Evolutionary conservation across 108 stramenopile genomes (phyloP).

Genomic region (Skeletonema costatum): DNA sequence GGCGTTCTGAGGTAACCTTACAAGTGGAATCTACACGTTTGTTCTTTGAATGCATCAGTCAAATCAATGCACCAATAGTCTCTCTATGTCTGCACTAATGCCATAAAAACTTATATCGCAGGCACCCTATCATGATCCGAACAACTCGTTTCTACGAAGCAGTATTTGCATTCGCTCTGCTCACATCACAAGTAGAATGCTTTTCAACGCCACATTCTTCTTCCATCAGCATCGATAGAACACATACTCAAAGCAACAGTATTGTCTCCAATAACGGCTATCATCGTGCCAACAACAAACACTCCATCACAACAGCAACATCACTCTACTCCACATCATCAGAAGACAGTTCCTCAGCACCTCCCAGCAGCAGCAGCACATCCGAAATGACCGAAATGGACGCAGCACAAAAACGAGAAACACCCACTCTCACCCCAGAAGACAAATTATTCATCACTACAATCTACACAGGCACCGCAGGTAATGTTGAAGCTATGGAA

Average conservation of each 20-base stretch:
- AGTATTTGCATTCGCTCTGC: not conserved
- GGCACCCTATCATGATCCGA: not conserved
- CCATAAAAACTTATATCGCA: not conserved
- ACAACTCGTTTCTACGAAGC: not conserved
- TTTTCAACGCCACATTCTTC: not conserved
- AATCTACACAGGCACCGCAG: slow-evolving; percentile 12
- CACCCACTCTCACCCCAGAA: slow-evolving; percentile 29
- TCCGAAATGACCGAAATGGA: slow-evolving; percentile 10
- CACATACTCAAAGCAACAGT: not conserved
- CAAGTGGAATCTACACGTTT: not conserved
- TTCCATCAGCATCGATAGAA: not conserved
- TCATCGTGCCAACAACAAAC: not conserved
- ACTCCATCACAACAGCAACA: not conserved
- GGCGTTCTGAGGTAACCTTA: not conserved
- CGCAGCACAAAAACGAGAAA: slow-evolving; percentile 25
- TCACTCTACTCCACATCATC: not conserved
- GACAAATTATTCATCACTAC: slow-evolving; percentile 28
- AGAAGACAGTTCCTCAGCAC: not conserved
- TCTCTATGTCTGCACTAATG: too few relatives aligned
- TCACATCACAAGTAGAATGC: not conserved
- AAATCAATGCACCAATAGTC: not conserved
- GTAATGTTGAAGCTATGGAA: slow-evolving; percentile 30
- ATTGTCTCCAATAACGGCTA: not conserved
- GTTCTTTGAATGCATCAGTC: not conserved
- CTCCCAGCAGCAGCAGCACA: not conserved